A percentile compares a stretch with the other conserved stretches of the same genome.
Evolutionary conservation across 805 yeast species (phyloP).

Genomic region (Wickerhamiella cacticola): DNA sequence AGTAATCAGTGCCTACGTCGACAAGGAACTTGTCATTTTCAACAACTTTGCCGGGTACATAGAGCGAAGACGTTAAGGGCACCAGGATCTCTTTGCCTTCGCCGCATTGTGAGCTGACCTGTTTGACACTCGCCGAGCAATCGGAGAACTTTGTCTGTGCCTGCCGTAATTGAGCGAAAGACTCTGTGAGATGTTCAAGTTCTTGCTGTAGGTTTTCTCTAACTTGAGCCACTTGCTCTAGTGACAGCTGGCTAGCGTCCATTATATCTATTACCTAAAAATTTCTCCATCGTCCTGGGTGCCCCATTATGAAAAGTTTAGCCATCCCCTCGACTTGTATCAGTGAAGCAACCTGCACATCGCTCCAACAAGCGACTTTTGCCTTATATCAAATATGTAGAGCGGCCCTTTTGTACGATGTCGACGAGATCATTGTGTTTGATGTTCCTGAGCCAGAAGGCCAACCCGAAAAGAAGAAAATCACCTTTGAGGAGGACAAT

Average conservation of each 20-base stretch:
- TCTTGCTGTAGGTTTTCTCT: constrained; percentile 77
- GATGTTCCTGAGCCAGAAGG: constrained; percentile 34
- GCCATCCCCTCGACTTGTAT: constrained; percentile 66
- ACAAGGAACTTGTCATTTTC: constrained; percentile 64
- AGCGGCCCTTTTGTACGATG: constrained; percentile 54
- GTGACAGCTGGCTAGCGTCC: constrained; percentile 36
- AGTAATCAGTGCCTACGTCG: constrained; percentile 95
- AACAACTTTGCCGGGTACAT: constrained; percentile 71
- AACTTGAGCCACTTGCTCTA: constrained; percentile 75
- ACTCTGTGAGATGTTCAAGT: constrained; percentile 70
- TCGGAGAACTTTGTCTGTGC: constrained; percentile 76
- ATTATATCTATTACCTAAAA: constrained; percentile 1
- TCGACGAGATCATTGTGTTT: constrained; percentile 61
- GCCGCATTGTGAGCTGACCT: constrained; percentile 33
- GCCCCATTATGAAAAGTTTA: constrained; percentile 26
- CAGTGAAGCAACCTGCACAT: constrained; percentile 41
- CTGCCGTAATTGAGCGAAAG: constrained; percentile 67
- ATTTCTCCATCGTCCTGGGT: neutral
- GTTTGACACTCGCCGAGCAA: constrained; percentile 58
- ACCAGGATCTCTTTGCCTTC: constrained; percentile 51
- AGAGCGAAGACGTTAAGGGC: constrained; percentile 79
- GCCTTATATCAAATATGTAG: constrained; percentile 70
- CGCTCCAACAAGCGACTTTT: constrained; percentile 61
- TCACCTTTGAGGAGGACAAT: constrained; percentile 20
- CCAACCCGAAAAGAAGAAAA: constrained; percentile 25